Percentiles rank a stretch among this genome's conserved stretches.
Evolutionary conservation across 2,329 filamentous ascomycete species (phyloP).

Genomic region (Furcasterigmium sp.): DNA sequence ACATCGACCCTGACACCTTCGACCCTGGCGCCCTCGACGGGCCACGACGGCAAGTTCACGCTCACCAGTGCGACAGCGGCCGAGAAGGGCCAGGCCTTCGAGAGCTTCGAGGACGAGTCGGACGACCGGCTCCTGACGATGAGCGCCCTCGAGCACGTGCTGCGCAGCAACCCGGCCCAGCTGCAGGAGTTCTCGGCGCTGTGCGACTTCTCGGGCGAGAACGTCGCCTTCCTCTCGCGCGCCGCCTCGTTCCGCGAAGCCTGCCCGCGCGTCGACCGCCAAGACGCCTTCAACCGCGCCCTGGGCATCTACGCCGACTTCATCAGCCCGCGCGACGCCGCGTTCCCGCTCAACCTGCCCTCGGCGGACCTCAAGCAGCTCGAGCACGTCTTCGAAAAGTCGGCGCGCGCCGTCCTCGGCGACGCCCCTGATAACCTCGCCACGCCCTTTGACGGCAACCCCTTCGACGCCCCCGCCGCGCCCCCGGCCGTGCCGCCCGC

Average conservation of each 20-base stretch:
- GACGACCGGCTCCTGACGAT: slow-evolving; percentile 48
- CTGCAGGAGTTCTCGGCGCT: slow-evolving; percentile 60
- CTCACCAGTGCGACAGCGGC: slow-evolving; percentile 12
- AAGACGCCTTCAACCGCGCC: slow-evolving; percentile 45
- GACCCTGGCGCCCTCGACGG: slow-evolving; percentile 6
- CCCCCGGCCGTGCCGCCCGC: neutral
- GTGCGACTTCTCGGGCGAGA: slow-evolving; percentile 65
- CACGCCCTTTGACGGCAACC: slow-evolving; percentile 34
- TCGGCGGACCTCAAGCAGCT: slow-evolving; percentile 49
- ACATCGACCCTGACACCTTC: slow-evolving; percentile 13
- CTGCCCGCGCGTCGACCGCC: neutral
- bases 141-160: slow-evolving; percentile 55
- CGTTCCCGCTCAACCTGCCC: slow-evolving; percentile 64
- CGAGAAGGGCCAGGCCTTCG: slow-evolving; percentile 25
- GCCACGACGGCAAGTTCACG: slow-evolving; percentile 12
- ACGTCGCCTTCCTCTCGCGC: slow-evolving; percentile 58
- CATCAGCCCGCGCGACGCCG: slow-evolving; percentile 54
- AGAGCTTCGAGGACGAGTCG: slow-evolving; percentile 15
- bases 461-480: slow-evolving; percentile 12
- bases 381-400: slow-evolving; percentile 49
- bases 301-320: slow-evolving; percentile 58
- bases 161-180: slow-evolving; percentile 52
- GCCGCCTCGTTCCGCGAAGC: neutral
- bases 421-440: slow-evolving; percentile 32
- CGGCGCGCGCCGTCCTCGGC: slow-evolving; percentile 41